These are phyloP conservation scores for Hyaloperonospora arabidopsidis DNA, from an alignment of 352 stramenopile genomes.

Conservation along the genomic window DNA sequence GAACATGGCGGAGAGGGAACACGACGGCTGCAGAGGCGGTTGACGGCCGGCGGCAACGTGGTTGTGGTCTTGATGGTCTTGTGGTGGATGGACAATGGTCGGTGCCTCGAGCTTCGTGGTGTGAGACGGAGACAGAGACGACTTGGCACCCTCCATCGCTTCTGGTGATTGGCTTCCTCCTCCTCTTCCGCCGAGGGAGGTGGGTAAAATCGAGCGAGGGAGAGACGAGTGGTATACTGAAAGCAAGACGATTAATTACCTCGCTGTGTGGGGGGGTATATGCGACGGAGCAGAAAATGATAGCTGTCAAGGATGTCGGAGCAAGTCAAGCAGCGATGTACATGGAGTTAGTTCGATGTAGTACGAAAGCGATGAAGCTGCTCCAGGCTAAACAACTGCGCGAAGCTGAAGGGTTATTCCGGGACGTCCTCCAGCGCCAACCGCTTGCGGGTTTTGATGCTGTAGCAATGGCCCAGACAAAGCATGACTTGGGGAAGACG, in stretches of 20 bases:
- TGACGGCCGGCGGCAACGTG: no score
- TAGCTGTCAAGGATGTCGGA: constrained; percentile 8
- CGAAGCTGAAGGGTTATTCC: constrained; percentile 39
- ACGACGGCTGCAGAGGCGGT: neutral
- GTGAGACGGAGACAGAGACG: no score
- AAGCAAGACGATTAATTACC: constrained; percentile 1
- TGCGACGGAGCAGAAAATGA: neutral
- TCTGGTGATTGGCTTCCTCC: no score
- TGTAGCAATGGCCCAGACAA: constrained; percentile 47
- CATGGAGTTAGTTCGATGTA: constrained; percentile 39
- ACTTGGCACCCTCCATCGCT: no score
- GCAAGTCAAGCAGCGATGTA: constrained; percentile 25
- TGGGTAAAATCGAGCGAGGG: no score
- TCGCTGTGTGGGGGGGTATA: constrained; percentile 1
- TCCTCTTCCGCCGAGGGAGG: no score
- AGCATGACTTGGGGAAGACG: constrained; percentile 46
- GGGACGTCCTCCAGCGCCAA: constrained; percentile 36
- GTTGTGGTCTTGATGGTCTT: no score
- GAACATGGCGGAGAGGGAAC: constrained; percentile 6
- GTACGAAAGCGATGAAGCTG: constrained; percentile 40
- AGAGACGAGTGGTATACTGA: constrained; percentile 5
- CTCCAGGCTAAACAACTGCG: constrained; percentile 31
- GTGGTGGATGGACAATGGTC: no score
- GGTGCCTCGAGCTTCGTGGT: no score
- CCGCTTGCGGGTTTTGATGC: constrained; percentile 49